These are phyloP conservation scores for Wallacemonas collosoma DNA, from an alignment of 208 protist genomes.

Conservation along the genomic window DNA sequence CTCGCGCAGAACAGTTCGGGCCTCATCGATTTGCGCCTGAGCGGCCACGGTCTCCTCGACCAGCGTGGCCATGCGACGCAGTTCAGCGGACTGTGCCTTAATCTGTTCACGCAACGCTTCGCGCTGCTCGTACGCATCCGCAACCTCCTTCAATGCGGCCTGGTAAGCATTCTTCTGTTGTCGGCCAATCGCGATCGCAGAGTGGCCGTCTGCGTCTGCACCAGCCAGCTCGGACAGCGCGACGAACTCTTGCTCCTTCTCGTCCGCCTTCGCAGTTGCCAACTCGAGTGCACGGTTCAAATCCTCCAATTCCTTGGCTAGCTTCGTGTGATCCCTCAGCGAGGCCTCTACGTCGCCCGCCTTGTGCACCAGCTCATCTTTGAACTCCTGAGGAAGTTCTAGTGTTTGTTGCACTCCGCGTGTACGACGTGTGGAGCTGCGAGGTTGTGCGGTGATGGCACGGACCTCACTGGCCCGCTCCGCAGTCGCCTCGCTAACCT, in stretches of 20 bases:
- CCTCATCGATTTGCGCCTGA: constrained; percentile 55
- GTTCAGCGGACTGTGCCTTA: constrained; percentile 43
- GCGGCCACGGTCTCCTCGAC: constrained; percentile 51
- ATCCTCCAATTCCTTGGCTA: constrained; percentile 33
- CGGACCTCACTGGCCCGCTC: constrained; percentile 33
- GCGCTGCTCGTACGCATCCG: constrained; percentile 40
- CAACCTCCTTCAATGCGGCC: constrained; percentile 25
- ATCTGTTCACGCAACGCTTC: constrained; percentile 48
- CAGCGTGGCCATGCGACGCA: constrained; percentile 43
- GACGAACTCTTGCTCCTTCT: constrained; percentile 35
- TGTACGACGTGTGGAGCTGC: constrained; percentile 18
- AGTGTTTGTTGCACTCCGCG: constrained; percentile 22
- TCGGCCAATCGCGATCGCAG: constrained; percentile 16
- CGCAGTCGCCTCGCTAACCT: constrained; percentile 28
- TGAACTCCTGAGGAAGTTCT: constrained; percentile 51
- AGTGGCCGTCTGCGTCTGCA: constrained; percentile 35
- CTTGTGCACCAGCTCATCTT: constrained; percentile 55
- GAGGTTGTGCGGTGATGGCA: constrained; percentile 24
- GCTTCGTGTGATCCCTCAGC: constrained; percentile 30
- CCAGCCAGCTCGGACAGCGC: constrained; percentile 32
- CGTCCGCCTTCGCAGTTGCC: constrained; percentile 30
- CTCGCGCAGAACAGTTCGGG: constrained; percentile 48
- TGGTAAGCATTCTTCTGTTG: constrained; percentile 41
- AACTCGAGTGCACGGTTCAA: constrained; percentile 20
- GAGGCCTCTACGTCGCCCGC: constrained; percentile 39